phyloP scores from a whole-genome alignment of 2,329 filamentous ascomycete species.

The Fusarium heterosporum region DNA sequence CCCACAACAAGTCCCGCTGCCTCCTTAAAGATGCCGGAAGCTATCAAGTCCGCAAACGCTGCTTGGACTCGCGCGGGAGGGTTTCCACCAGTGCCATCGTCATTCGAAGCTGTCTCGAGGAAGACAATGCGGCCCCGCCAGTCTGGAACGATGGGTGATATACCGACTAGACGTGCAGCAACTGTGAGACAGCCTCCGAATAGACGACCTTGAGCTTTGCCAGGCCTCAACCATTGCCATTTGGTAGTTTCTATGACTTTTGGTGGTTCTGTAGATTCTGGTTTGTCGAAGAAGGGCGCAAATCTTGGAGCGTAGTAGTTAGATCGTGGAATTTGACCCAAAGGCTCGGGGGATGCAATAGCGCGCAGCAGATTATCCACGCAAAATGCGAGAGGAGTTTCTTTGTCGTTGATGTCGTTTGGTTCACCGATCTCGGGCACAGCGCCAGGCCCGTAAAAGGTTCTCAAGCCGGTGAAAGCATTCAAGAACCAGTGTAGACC shows the following conservation, averaged over 20 bases:
- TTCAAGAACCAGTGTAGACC: slow-evolving; percentile 57
- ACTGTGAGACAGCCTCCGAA: slow-evolving; percentile 58
- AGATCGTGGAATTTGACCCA: slow-evolving; percentile 51
- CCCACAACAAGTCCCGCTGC: slow-evolving; percentile 57
- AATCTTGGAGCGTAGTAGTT: slow-evolving; percentile 46
- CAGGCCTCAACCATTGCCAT: slow-evolving; percentile 55
- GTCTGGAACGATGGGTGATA: slow-evolving; percentile 51
- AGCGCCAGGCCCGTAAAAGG: slow-evolving; percentile 57
- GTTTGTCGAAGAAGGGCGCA: slow-evolving; percentile 37
- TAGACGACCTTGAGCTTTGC: slow-evolving; percentile 56
- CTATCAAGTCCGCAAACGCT: slow-evolving; percentile 56
- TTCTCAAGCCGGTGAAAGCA: slow-evolving; percentile 54
- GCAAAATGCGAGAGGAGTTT: slow-evolving; percentile 49
- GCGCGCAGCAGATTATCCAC: slow-evolving; percentile 50
- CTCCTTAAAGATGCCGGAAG: slow-evolving; percentile 56
- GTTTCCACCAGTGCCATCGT: slow-evolving; percentile 41
- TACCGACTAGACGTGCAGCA: slow-evolving; percentile 53
- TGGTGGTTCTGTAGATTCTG: slow-evolving; percentile 44
- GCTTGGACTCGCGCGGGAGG: slow-evolving; percentile 48
- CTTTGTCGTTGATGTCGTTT: slow-evolving; percentile 37
- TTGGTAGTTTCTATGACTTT: slow-evolving; percentile 46
- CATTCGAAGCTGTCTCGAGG: slow-evolving; percentile 55
- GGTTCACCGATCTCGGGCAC: slow-evolving; percentile 55
- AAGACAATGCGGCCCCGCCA: slow-evolving; percentile 56
- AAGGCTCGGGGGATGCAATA: slow-evolving; percentile 43